These are phyloP conservation scores for Rhazya stricta DNA, from an alignment of 257 asterid species.

Conservation along the genomic window DNA sequence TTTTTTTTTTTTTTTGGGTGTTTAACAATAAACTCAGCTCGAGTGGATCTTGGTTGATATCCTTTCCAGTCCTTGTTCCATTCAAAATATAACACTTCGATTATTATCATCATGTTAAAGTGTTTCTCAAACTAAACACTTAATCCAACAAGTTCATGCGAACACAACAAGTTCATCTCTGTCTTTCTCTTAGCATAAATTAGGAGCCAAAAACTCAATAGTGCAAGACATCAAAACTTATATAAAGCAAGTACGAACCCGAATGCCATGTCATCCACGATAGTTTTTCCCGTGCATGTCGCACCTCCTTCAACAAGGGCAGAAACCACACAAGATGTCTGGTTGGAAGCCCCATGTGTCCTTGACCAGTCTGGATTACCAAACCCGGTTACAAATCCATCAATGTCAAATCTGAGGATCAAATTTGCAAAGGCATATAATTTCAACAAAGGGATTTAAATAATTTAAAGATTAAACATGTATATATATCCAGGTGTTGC, in stretches of 20 bases:
- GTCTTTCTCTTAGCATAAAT: background rate
- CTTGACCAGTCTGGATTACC: conserved; percentile 95
- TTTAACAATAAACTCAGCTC: background rate
- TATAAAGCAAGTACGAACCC: conserved; percentile 47
- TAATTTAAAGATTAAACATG: background rate
- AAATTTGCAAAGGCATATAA: conserved; percentile 16
- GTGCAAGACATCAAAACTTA: conserved; percentile 2
- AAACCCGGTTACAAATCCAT: conserved; percentile 83
- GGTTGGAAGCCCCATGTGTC: conserved; percentile 70
- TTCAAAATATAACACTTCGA: background rate
- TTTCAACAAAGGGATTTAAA: background rate
- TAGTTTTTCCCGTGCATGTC: conserved; percentile 73
- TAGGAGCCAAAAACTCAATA: background rate
- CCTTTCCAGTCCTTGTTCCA: background rate
- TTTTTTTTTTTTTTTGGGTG: too few relatives aligned
- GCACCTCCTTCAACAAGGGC: conserved; percentile 95
- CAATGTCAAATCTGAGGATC: conserved; percentile 63
- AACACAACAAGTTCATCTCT: background rate
- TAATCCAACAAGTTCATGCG: background rate
- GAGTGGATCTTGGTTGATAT: background rate
- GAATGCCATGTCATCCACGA: conserved; percentile 84
- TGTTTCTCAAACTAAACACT: background rate
- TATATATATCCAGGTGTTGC: background rate
- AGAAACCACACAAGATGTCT: conserved; percentile 64
- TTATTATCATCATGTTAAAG: background rate